A percentile compares a stretch with the other conserved stretches of the same genome.
These are phyloP conservation scores for Mycocalia duriaeana DNA, from an alignment of 1,284 basidiomycete species.

Conservation along the genomic window DNA sequence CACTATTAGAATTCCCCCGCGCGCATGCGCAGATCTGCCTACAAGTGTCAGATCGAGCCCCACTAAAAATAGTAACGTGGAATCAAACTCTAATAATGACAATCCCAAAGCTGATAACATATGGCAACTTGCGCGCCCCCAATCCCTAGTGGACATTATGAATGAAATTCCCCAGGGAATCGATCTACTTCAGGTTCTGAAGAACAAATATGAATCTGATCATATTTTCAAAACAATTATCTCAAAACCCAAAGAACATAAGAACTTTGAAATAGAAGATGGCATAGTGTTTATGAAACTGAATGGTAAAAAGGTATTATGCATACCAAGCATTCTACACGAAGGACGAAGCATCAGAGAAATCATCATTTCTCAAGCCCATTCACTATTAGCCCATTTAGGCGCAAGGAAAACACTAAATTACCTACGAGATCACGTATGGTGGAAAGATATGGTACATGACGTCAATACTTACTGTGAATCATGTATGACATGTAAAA, in stretches of 20 bases:
- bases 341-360: constrained; percentile 18
- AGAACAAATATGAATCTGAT: constrained; percentile 17
- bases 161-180: constrained; percentile 2
- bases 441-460: constrained; percentile 28
- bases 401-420: constrained; percentile 26
- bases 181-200: constrained; percentile 11
- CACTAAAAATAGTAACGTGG: too few species aligned
- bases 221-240: constrained; percentile 20
- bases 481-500: constrained; percentile 24
- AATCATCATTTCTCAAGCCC: constrained; percentile 27
- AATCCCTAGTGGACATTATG: neutral
- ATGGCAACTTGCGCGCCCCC: too few species aligned
- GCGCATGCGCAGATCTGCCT: too few species aligned
- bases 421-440: constrained; percentile 26
- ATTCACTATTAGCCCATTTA: constrained; percentile 29
- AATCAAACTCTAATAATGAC: too few species aligned
- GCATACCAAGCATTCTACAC: constrained; percentile 27
- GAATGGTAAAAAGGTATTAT: constrained; percentile 17
- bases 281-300: constrained; percentile 19
- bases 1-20: too few species aligned
- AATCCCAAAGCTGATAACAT: too few species aligned
- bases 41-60: too few species aligned
- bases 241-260: constrained; percentile 12
- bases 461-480: constrained; percentile 22
- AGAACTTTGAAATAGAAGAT: constrained; percentile 20